Evolutionary conservation across 106 monocot genomes (phyloP), one percentile per base, ranked within the genome.

Genomic region (Dendrobium officinale): DNA sequence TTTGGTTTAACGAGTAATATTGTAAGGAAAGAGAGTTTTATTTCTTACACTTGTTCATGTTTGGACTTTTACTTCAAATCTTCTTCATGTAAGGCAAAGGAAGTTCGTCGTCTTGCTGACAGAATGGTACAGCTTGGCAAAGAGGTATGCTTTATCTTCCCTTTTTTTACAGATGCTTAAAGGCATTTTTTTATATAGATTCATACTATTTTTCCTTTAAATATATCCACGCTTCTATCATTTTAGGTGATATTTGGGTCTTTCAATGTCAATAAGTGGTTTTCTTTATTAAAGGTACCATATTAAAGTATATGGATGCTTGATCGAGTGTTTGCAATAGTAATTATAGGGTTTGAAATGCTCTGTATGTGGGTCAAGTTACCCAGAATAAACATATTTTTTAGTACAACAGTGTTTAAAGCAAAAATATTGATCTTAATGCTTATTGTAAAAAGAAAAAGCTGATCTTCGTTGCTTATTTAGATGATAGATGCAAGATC

Each of bases 81-180:
- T 81, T 42, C 22, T 48, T 85, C 55, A 4, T 79, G 4, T 24
- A 75, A 99, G 98, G 98, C 98, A 6, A 99, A 99, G 85, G 95
- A 99, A 87, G 92, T 99, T 19, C 98, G 95, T 42, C 85, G 95
- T 11, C 58, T 91, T 45, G 98, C 98, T 59, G 98, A 99, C 81
- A 86, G 88, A 77, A 99, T 99, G 98, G 98, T 99, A 70, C 92
- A 95, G 80, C 92, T 95, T 48, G 98, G 92, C 11, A 99, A 99
- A 80, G 92, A 99, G 89, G 97, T 98, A 9, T 37, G 77, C 15
- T 77, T 77, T 6, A 70, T 49, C 9, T 24, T 80, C 31, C 47
- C 20, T 51, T 54, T 51, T 75, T 51, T 51, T 54, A 70, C 29
- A 54, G 77, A 26, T 16, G 13, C 70, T 3, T 19, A 43, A 74